phyloP scores from a whole-genome alignment of 176 grass and related monocot genomes.

The Phoenix roebelenii region DNA sequence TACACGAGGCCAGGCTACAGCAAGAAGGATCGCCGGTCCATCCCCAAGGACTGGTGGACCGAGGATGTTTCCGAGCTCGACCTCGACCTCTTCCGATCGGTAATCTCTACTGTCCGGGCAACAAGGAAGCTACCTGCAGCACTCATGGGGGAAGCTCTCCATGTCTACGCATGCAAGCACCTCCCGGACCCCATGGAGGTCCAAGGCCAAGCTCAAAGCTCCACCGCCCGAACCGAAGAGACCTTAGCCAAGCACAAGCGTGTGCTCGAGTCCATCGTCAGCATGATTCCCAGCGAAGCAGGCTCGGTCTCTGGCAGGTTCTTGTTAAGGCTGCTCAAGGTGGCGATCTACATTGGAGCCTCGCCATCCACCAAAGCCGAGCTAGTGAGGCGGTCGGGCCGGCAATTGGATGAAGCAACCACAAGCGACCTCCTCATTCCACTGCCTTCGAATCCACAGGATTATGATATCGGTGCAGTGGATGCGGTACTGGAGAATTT shows the following conservation, averaged over 20 bases:
- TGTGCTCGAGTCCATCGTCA: constrained; percentile 73
- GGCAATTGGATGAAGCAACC: constrained; percentile 57
- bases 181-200: constrained; percentile 43
- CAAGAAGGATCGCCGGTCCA: constrained; percentile 34
- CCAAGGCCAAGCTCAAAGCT: constrained; percentile 21
- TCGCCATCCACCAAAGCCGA: constrained; percentile 79
- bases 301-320: constrained; percentile 65
- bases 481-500: constrained; percentile 71
- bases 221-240: constrained; percentile 28
- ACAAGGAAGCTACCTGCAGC: constrained; percentile 41
- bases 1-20: constrained; percentile 75
- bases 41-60: constrained; percentile 96
- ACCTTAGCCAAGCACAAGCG: constrained; percentile 45
- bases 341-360: constrained; percentile 52
- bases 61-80: constrained; percentile 90
- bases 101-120: constrained; percentile 74
- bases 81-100: constrained; percentile 73
- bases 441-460: constrained; percentile 25
- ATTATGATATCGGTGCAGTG: constrained; percentile 53
- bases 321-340: constrained; percentile 61
- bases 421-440: constrained; percentile 62
- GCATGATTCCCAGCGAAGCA: constrained; percentile 56
- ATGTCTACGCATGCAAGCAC: constrained; percentile 88
- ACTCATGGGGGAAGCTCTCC: constrained; percentile 86
- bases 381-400: constrained; percentile 52